phyloP scores from a whole-genome alignment of 1,284 basidiomycete genomes.

The Erythrobasidium hasegawianum region DNA sequence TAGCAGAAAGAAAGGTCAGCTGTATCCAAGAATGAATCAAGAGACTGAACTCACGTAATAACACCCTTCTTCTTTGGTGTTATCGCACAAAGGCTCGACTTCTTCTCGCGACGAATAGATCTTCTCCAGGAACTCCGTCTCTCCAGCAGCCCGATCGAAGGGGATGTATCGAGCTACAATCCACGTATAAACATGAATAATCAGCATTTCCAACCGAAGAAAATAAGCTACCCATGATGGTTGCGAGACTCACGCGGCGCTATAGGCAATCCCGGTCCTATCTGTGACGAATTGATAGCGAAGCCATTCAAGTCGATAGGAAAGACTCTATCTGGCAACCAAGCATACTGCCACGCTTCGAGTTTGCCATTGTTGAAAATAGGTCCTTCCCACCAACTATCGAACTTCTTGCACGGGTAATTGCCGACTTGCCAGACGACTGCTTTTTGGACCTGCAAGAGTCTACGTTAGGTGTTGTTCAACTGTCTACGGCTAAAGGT shows the following conservation, averaged over 20 bases:
- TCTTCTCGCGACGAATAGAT: constrained; percentile 29
- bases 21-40: not conserved
- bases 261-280: constrained; percentile 15
- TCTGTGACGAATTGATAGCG: constrained; percentile 31
- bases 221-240: too few species aligned
- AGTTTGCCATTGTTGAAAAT: constrained; percentile 32
- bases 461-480: too few species aligned
- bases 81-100: constrained; percentile 28
- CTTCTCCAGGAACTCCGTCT: constrained; percentile 32
- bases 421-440: constrained; percentile 32
- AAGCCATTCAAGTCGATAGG: constrained; percentile 34
- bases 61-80: constrained; percentile 30
- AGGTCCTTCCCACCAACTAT: constrained; percentile 35
- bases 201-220: too few species aligned
- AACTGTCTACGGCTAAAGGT: too few species aligned
- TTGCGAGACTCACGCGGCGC: constrained; percentile 28
- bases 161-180: constrained; percentile 32
- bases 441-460: constrained; percentile 25
- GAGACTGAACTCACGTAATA: constrained; percentile 13
- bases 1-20: not conserved
- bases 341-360: constrained; percentile 22
- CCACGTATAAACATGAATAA: too few species aligned
- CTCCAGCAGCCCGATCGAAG: constrained; percentile 26
- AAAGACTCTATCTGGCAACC: constrained; percentile 32
- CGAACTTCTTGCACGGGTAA: constrained; percentile 18